Conservation (phyloP, 2,329 filamentous ascomycete species). For the Aspergillus pseudoviridinutans region DNA sequence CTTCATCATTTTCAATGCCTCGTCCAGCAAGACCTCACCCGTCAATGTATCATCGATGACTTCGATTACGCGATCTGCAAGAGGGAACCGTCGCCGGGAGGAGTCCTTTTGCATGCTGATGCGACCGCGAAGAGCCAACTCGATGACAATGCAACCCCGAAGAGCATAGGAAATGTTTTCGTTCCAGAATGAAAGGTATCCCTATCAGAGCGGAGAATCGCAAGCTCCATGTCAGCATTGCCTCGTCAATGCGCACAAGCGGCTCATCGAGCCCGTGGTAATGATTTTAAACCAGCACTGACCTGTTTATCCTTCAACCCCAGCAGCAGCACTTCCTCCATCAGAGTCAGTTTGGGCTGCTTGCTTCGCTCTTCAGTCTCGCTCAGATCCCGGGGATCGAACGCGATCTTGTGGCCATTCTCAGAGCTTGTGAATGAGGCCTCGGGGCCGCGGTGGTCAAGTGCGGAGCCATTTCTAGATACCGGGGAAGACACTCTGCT, state of each 20-base stretch:
- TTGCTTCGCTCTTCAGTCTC: conserved; percentile 95
- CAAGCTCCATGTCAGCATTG: conserved; percentile 18
- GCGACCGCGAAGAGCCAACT: conserved; percentile 90
- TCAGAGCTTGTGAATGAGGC: conserved; percentile 83
- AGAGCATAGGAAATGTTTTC: conserved; percentile 99
- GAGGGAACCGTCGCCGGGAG: conserved; percentile 81
- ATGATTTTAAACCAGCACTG: conserved; percentile 30
- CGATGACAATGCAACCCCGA: conserved; percentile 95
- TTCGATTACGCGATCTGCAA: conserved; percentile 91
- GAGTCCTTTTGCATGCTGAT: conserved; percentile 99
- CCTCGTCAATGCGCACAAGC: not conserved
- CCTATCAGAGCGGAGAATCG: conserved; percentile 49
- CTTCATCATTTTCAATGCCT: conserved; percentile 99
- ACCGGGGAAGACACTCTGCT: conserved; percentile 64
- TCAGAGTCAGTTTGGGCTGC: conserved; percentile 95
- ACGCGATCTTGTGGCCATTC: conserved; percentile 98
- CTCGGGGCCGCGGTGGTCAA: conserved; percentile 54
- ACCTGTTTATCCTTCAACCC: conserved; percentile 99
- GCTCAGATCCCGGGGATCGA: conserved; percentile 93
- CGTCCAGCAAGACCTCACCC: conserved; percentile 93
- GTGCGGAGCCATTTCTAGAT: conserved; percentile 57
- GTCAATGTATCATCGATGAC: conserved; percentile 95
- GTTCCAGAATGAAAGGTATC: conserved; percentile 99
- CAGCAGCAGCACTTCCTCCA: conserved; percentile 95
- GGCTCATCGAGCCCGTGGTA: not conserved